Evolutionary conservation across 208 protist species (phyloP).

Genomic region (Trypanosoma scelopori): DNA sequence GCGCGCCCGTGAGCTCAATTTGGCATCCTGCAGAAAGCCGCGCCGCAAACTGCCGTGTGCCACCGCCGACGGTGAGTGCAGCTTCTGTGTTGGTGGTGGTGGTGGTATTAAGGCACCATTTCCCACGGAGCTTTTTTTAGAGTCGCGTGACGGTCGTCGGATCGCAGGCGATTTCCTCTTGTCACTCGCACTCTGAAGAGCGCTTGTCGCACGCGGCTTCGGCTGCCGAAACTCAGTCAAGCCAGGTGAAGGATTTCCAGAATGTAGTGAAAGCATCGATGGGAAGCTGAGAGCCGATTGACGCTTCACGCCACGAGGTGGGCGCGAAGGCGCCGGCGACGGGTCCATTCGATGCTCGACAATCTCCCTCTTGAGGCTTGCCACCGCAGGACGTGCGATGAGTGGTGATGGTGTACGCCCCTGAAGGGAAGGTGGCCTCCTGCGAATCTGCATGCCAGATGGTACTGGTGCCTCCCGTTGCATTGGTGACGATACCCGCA

Average conservation of each 20-base stretch:
- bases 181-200: neutral
- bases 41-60: constrained; percentile 8
- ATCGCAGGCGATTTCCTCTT: neutral
- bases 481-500: neutral
- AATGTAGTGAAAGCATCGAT: constrained; percentile 6
- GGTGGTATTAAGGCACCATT: neutral
- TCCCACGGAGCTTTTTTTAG: constrained; percentile 3
- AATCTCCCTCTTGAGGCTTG: constrained; percentile 26
- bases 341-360: constrained; percentile 41
- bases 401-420: constrained; percentile 13
- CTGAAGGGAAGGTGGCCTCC: constrained; percentile 57
- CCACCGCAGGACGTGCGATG: neutral
- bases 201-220: constrained; percentile 1
- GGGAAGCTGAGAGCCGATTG: constrained; percentile 14
- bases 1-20: neutral
- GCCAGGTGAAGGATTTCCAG: neutral
- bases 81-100: neutral
- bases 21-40: constrained; percentile 27
- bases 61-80: constrained; percentile 1
- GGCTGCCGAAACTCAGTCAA: constrained; percentile 7
- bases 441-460: constrained; percentile 76
- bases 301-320: constrained; percentile 16
- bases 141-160: neutral
- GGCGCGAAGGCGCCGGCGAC: constrained; percentile 52
- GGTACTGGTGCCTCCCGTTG: constrained; percentile 29